Evolutionary conservation across 495 filamentous ascomycete species (phyloP).

Genomic region (Eremomyces bilateralis): DNA sequence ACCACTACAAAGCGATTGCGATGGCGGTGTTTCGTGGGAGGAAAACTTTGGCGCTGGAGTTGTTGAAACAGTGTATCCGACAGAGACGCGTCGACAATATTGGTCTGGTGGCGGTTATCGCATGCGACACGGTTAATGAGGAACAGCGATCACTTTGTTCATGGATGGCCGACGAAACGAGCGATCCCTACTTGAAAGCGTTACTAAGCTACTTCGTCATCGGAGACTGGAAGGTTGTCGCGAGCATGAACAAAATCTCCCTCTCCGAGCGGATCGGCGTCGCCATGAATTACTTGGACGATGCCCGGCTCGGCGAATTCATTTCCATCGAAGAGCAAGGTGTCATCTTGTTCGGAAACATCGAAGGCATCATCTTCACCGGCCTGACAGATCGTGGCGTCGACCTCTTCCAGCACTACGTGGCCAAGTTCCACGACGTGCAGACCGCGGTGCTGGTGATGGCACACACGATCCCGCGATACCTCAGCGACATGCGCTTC

Average conservation of each 20-base stretch:
- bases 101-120: slow-evolving; percentile 28
- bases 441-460: slow-evolving; percentile 78
- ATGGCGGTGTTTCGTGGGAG: slow-evolving; percentile 20
- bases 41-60: slow-evolving; percentile 19
- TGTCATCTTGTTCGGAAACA: slow-evolving; percentile 52
- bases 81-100: slow-evolving; percentile 16
- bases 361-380: slow-evolving; percentile 74
- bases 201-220: slow-evolving; percentile 83
- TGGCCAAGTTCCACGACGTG: slow-evolving; percentile 65
- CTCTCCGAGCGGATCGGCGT: slow-evolving; percentile 69
- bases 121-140: slow-evolving; percentile 28
- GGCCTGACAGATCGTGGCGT: slow-evolving; percentile 57
- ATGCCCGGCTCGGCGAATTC: slow-evolving; percentile 55
- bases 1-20: slow-evolving; percentile 48
- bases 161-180: slow-evolving; percentile 41
- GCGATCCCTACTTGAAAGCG: slow-evolving; percentile 72
- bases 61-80: slow-evolving; percentile 16
- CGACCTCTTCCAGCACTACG: slow-evolving; percentile 70
- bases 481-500: slow-evolving; percentile 58
- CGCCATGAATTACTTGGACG: slow-evolving; percentile 63
- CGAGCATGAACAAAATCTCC: slow-evolving; percentile 61
- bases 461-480: slow-evolving; percentile 58
- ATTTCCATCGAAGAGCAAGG: slow-evolving; percentile 36
- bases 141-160: slow-evolving; percentile 24
- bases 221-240: slow-evolving; percentile 67